phyloP scores from a whole-genome alignment of 495 filamentous ascomycete species.

The Aspergillus panamensis region DNA sequence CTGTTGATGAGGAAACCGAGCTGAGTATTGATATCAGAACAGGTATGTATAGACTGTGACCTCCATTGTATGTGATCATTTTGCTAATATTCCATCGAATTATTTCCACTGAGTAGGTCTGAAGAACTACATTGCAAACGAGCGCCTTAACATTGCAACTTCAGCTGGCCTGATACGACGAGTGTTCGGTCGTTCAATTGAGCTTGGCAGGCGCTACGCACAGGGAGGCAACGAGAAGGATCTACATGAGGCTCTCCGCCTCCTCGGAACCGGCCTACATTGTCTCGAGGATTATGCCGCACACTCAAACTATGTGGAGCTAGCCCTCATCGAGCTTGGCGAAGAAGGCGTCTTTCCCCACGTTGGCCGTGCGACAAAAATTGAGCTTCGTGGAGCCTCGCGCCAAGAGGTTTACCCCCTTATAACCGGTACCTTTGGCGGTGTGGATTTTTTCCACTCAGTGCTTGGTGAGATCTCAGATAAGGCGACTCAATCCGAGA shows the following conservation, averaged over 20 bases:
- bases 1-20: conserved; percentile 74
- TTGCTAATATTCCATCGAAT: not conserved
- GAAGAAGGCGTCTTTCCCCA: conserved; percentile 79
- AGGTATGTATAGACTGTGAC: conserved; percentile 22
- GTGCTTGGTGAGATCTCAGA: conserved; percentile 87
- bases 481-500: conserved; percentile 81
- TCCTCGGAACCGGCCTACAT: conserved; percentile 82
- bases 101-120: conserved; percentile 47
- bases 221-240: conserved; percentile 61
- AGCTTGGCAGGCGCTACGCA: conserved; percentile 68
- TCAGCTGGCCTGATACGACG: conserved; percentile 71
- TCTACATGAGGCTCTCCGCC: conserved; percentile 77
- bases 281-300: conserved; percentile 92
- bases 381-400: conserved; percentile 60
- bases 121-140: conserved; percentile 90
- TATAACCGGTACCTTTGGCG: conserved; percentile 88
- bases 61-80: not conserved
- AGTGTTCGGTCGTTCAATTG: conserved; percentile 66
- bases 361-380: conserved; percentile 65
- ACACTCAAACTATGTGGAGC: conserved; percentile 86
- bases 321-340: conserved; percentile 79
- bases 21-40: conserved; percentile 70
- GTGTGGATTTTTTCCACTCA: conserved; percentile 82
- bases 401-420: conserved; percentile 65
- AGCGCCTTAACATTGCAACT: conserved; percentile 66